A percentile compares a stretch with the other conserved stretches of the same genome.
Evolutionary conservation across 805 yeast genomes (phyloP).

Genomic region (Candida koratica): DNA sequence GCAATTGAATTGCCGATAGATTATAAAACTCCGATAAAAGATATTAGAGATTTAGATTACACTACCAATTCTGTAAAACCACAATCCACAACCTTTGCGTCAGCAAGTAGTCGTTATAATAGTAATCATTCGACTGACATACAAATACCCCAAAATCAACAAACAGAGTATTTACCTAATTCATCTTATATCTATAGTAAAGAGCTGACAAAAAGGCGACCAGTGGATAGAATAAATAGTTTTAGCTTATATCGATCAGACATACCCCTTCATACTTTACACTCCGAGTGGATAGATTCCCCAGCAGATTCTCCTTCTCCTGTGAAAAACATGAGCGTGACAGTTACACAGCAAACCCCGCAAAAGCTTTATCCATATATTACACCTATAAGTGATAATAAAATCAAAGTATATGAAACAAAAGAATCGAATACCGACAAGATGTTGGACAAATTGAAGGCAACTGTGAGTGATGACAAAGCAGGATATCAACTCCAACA

Average conservation of each 20-base stretch:
- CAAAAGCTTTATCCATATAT: slow-evolving; percentile 11
- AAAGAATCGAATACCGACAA: slow-evolving; percentile 7
- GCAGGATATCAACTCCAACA: neutral
- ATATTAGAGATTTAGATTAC: slow-evolving; percentile 3
- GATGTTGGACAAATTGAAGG: slow-evolving; percentile 5
- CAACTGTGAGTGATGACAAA: slow-evolving; percentile 3
- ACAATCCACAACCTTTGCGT: neutral
- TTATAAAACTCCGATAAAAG: slow-evolving; percentile 6
- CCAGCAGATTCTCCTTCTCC: slow-evolving; percentile 15
- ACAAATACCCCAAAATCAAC: slow-evolving; percentile 3
- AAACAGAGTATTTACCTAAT: slow-evolving; percentile 4
- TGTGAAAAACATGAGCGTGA: slow-evolving; percentile 15
- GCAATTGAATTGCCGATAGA: slow-evolving; percentile 4
- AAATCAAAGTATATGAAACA: slow-evolving; percentile 7
- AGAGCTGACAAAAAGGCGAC: neutral
- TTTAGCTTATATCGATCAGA: slow-evolving; percentile 7
- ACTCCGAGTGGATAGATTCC: slow-evolving; percentile 27
- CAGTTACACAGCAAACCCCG: slow-evolving; percentile 15
- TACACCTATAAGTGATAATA: slow-evolving; percentile 14
- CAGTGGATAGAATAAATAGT: slow-evolving; percentile 2
- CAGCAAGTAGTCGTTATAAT: neutral
- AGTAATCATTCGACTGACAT: neutral
- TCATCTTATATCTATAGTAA: neutral
- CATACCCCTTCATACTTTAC: slow-evolving; percentile 15
- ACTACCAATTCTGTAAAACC: neutral